phyloP scores from a whole-genome alignment of 345 rosid species.

The Abelmoschus esculentus region DNA sequence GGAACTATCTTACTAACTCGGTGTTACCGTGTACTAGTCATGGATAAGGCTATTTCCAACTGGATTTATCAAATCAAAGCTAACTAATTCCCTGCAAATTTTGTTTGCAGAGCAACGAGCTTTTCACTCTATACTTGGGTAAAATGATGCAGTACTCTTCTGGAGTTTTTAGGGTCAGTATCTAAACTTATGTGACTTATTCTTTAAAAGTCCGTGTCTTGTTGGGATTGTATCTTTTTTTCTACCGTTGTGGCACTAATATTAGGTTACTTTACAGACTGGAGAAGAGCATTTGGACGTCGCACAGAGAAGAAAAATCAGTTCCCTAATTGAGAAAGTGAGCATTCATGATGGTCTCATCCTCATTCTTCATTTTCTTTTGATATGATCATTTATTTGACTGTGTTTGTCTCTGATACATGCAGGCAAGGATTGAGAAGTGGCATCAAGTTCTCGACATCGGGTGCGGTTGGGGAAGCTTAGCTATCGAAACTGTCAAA shows the following conservation, averaged over 20 bases:
- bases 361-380: not conserved
- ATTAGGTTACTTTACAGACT: conserved; percentile 23
- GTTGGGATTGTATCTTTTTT: too few relatives aligned
- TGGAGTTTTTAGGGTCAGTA: conserved; percentile 63
- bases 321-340: conserved; percentile 60
- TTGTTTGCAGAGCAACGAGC: conserved; percentile 58
- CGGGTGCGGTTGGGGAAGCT: conserved; percentile 91
- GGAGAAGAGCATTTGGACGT: conserved; percentile 51
- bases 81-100: not conserved
- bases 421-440: conserved; percentile 50
- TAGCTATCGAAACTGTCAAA: conserved; percentile 75
- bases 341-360: not conserved
- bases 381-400: not conserved
- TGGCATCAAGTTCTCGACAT: conserved; percentile 68
- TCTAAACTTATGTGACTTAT: not conserved
- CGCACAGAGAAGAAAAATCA: conserved; percentile 73
- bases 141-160: conserved; percentile 87
- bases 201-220: not conserved
- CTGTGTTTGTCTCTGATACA: not conserved
- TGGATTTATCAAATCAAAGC: not conserved
- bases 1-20: conserved; percentile 31
- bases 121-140: conserved; percentile 64
- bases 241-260: too few relatives aligned
- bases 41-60: too few relatives aligned
- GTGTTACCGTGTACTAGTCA: too few relatives aligned